A percentile compares a stretch with the other conserved stretches of the same genome.
Conservation (phyloP, 805 yeast genomes). For the Myxozyma sirexii region DNA sequence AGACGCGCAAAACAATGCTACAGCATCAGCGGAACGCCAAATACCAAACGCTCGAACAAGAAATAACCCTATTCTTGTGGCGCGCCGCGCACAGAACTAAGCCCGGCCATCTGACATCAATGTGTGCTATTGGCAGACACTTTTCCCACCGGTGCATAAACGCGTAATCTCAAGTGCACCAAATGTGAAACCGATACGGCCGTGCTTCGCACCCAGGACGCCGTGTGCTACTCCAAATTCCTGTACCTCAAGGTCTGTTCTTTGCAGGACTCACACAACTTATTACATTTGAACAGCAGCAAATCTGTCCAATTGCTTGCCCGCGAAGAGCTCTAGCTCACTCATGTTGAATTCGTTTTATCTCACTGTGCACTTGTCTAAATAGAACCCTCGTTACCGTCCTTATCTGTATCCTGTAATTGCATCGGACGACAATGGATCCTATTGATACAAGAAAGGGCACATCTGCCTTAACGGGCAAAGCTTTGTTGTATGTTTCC, state of each 20-base stretch:
- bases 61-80: too few relatives aligned
- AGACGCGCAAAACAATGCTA: too few relatives aligned
- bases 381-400: not conserved
- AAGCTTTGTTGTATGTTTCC: constrained; percentile 41
- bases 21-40: too few relatives aligned
- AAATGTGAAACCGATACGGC: constrained; percentile 8
- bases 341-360: not conserved
- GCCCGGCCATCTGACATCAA: not conserved
- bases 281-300: not conserved
- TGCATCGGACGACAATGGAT: not conserved
- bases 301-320: not conserved
- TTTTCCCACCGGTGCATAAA: not conserved
- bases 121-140: constrained; percentile 3
- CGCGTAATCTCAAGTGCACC: not conserved
- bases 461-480: constrained; percentile 26
- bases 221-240: not conserved
- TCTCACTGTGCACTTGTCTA: not conserved
- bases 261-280: not conserved
- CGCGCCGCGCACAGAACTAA: too few relatives aligned
- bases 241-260: not conserved
- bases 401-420: not conserved
- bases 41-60: too few relatives aligned
- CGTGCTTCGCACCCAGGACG: not conserved
- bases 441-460: constrained; percentile 7
- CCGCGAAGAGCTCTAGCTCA: not conserved